Evolutionary conservation across 108 stramenopile species (phyloP).

Genomic region (Nitzschia putrida): DNA sequence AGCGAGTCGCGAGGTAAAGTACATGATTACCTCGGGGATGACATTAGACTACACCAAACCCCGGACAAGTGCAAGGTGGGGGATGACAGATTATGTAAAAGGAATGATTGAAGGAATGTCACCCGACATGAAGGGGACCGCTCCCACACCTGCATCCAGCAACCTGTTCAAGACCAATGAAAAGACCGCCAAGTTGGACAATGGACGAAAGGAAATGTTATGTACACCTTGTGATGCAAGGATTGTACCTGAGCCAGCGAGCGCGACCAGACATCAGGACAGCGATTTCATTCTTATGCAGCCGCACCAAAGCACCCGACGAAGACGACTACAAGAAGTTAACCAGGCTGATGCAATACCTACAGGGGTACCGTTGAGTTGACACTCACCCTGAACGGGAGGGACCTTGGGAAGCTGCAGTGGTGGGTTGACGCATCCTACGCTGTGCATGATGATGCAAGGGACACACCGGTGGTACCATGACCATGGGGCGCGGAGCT

Average conservation of each 20-base stretch:
- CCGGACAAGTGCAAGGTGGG: conserved; percentile 5
- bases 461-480: conserved; percentile 41
- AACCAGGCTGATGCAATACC: conserved; percentile 39
- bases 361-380: too few relatives aligned
- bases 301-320: conserved; percentile 43
- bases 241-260: conserved; percentile 37
- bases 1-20: conserved; percentile 23
- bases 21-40: conserved; percentile 48
- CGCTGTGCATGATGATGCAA: conserved; percentile 39
- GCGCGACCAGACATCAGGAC: conserved; percentile 45
- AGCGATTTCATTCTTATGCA: conserved; percentile 53
- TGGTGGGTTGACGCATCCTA: conserved; percentile 38
- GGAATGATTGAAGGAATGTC: conserved; percentile 15
- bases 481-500: conserved; percentile 37
- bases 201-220: conserved; percentile 10
- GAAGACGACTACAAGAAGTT: conserved; percentile 54
- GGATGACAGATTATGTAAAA: conserved; percentile 37
- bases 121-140: conserved; percentile 3
- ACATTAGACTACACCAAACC: conserved; percentile 23
- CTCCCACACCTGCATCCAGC: conserved; percentile 34
- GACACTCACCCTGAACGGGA: conserved; percentile 19
- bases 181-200: too few relatives aligned
- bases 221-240: conserved; percentile 18
- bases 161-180: conserved; percentile 43
- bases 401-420: conserved; percentile 3